Evolutionary conservation across 2,329 filamentous ascomycete genomes (phyloP).

Genomic region (Ilyonectria mors-panacis): DNA sequence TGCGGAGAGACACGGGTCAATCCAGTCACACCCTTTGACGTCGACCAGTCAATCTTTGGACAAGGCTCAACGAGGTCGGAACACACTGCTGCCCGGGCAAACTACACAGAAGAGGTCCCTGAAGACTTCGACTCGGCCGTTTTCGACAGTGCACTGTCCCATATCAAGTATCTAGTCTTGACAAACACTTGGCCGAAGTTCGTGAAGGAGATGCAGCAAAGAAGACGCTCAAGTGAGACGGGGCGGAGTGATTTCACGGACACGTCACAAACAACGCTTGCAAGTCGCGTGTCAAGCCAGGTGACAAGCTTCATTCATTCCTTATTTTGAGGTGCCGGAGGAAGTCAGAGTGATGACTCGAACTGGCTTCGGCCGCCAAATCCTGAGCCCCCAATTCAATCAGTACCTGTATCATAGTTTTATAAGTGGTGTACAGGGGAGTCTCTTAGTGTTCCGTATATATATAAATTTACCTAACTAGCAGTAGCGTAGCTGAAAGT

Average conservation of each 20-base stretch:
- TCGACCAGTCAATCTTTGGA: not conserved
- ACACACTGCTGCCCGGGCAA: not conserved
- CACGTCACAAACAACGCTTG: constrained; percentile 9
- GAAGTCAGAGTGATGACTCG: not conserved
- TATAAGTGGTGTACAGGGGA: too few species aligned
- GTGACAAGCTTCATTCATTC: constrained; percentile 5
- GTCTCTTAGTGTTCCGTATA: too few species aligned
- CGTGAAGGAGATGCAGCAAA: constrained; percentile 54
- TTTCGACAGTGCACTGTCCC: constrained; percentile 72
- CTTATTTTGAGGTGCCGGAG: not conserved
- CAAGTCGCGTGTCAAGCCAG: constrained; percentile 10
- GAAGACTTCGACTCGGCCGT: constrained; percentile 64
- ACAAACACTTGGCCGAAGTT: constrained; percentile 79
- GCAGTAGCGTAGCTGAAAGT: too few species aligned
- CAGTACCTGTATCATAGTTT: not conserved
- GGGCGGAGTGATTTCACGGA: constrained; percentile 10
- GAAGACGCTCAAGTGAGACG: constrained; percentile 25
- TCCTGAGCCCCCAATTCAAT: not conserved
- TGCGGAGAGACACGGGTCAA: constrained; percentile 56
- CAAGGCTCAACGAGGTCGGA: constrained; percentile 10
- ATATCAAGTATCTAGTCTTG: constrained; percentile 76
- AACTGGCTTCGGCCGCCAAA: not conserved
- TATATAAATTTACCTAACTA: too few species aligned
- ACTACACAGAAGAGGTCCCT: constrained; percentile 61
- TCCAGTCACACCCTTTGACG: constrained; percentile 57